Percentiles rank a stretch among this genome's conserved stretches.
phyloP scores from a whole-genome alignment of 805 yeast species.

The Zygosaccharomyces kombuchaensis region DNA sequence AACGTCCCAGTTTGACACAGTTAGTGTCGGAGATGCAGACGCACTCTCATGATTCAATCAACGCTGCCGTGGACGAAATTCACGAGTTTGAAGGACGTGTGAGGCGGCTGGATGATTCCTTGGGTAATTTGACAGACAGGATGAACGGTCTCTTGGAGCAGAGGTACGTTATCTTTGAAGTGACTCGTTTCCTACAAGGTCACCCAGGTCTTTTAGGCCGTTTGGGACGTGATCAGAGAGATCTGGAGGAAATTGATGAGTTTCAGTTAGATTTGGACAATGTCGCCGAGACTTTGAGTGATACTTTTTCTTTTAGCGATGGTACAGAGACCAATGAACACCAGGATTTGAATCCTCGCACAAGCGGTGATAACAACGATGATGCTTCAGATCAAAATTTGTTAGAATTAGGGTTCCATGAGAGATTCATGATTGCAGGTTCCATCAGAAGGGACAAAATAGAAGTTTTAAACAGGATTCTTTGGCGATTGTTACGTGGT shows the following conservation, averaged over 20 bases:
- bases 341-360: slow-evolving; percentile 3
- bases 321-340: slow-evolving; percentile 8
- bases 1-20: slow-evolving; percentile 18
- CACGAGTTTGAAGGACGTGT: slow-evolving; percentile 69
- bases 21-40: slow-evolving; percentile 24
- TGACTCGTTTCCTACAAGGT: slow-evolving; percentile 45
- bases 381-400: slow-evolving; percentile 28
- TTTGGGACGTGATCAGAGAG: slow-evolving; percentile 20
- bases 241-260: slow-evolving; percentile 22
- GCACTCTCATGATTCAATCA: slow-evolving; percentile 40
- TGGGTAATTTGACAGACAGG: slow-evolving; percentile 53
- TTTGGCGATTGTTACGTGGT: slow-evolving; percentile 93
- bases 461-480: slow-evolving; percentile 67
- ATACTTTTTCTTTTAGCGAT: slow-evolving; percentile 25
- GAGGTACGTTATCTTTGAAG: slow-evolving; percentile 54
- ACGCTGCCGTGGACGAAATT: slow-evolving; percentile 59
- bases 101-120: slow-evolving; percentile 64
- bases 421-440: slow-evolving; percentile 51
- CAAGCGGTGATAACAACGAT: slow-evolving; percentile 7
- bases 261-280: slow-evolving; percentile 21
- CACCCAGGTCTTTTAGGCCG: slow-evolving; percentile 33
- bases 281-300: slow-evolving; percentile 26
- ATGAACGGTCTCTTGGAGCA: slow-evolving; percentile 67
- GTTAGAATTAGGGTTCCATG: slow-evolving; percentile 38
- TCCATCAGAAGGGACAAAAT: slow-evolving; percentile 72